Conservation (phyloP, 164 flowering plant species). For the Brasenia schreberi region DNA sequence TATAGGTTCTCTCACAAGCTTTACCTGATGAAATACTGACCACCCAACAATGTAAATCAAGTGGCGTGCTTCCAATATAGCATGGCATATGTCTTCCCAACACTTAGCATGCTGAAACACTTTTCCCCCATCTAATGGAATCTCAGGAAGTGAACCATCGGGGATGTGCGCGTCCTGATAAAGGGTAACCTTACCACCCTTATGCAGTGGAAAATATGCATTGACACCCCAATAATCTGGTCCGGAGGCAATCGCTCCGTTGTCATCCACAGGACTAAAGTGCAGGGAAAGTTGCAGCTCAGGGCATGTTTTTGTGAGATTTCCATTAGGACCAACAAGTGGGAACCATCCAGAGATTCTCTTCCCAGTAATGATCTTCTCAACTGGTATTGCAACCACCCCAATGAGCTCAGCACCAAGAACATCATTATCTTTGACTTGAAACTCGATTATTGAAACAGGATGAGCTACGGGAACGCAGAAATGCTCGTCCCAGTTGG, state of each 20-base stretch:
- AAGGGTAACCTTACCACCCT: constrained; percentile 49
- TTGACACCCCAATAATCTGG: constrained; percentile 40
- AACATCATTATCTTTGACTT: constrained; percentile 68
- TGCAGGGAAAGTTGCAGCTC: constrained; percentile 39
- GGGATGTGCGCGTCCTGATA: constrained; percentile 77
- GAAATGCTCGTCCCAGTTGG: constrained; percentile 62
- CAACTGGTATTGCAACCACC: constrained; percentile 34
- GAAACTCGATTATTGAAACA: constrained; percentile 39
- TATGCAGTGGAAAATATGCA: constrained; percentile 52
- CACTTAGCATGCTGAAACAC: constrained; percentile 36
- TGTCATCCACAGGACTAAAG: constrained; percentile 35
- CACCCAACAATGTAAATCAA: constrained; percentile 51
- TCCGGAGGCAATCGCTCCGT: constrained; percentile 35
- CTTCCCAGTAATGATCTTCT: constrained; percentile 32
- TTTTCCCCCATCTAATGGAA: constrained; percentile 34
- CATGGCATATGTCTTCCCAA: constrained; percentile 72
- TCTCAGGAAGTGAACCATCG: constrained; percentile 35
- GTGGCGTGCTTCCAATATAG: constrained; percentile 56
- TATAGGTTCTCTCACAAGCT: constrained; percentile 56
- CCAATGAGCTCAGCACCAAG: constrained; percentile 71
- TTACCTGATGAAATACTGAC: constrained; percentile 48
- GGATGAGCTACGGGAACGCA: constrained; percentile 58
- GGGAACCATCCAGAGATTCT: constrained; percentile 48
- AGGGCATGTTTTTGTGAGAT: constrained; percentile 27
- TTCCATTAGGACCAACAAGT: constrained; percentile 24